Conservation (phyloP, 2,329 filamentous ascomycete species). For the Aquanectria penicillioides region DNA sequence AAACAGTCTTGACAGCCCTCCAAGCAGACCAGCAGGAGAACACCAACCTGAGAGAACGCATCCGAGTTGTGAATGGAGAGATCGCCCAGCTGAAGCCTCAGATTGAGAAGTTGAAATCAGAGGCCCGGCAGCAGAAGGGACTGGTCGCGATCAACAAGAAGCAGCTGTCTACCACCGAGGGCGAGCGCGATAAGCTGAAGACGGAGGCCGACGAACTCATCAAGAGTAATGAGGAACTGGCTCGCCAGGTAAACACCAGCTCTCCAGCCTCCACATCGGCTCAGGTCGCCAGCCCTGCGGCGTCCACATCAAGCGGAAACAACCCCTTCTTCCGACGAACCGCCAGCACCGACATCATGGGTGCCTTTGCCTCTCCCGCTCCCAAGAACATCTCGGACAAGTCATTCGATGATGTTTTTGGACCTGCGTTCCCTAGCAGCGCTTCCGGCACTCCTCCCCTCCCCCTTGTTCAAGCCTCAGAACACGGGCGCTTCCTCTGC, state of each 20-base stretch:
- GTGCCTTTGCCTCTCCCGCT: conserved; percentile 61
- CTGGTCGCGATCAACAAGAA: conserved; percentile 99
- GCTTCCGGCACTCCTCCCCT: conserved; percentile 56
- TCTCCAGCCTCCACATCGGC: conserved; percentile 59
- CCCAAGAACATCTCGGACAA: conserved; percentile 65
- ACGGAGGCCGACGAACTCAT: conserved; percentile 76
- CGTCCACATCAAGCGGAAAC: conserved; percentile 77
- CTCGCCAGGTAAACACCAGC: conserved; percentile 61
- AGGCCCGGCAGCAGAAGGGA: conserved; percentile 94
- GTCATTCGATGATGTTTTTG: conserved; percentile 89
- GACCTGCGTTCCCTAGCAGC: conserved; percentile 67
- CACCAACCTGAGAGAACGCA: conserved; percentile 83
- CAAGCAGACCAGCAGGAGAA: conserved; percentile 93
- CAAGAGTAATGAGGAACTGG: conserved; percentile 69
- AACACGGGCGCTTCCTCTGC: conserved; percentile 66
- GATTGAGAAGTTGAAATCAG: conserved; percentile 91
- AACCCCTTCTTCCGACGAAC: conserved; percentile 93
- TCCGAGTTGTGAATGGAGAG: conserved; percentile 83
- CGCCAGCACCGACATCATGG: conserved; percentile 68
- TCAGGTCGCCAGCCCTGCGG: conserved; percentile 74
- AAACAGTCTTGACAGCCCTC: conserved; percentile 76
- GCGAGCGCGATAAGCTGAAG: conserved; percentile 88
- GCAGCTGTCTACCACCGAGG: conserved; percentile 89
- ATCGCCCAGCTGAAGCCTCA: conserved; percentile 86
- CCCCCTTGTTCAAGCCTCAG: conserved; percentile 59